phyloP scores from a whole-genome alignment of 345 rosid genomes.

The Camelina sativa region DNA sequence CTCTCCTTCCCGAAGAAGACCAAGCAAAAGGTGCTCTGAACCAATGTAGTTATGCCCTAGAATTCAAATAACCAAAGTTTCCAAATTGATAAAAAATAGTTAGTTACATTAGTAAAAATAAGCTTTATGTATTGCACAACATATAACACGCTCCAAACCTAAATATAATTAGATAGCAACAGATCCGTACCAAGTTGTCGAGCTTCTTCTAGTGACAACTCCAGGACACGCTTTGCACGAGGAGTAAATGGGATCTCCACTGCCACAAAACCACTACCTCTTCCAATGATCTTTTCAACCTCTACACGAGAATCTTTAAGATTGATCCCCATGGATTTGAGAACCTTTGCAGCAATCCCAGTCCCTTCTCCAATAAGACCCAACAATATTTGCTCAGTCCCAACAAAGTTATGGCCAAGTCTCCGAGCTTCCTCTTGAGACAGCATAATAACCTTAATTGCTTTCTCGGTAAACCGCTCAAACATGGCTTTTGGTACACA shows the following conservation, averaged over 20 bases:
- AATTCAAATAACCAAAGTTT: conserved; percentile 29
- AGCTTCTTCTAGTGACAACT: conserved; percentile 93
- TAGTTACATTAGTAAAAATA: background rate
- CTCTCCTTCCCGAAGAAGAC: conserved; percentile 97
- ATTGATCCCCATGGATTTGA: conserved; percentile 95
- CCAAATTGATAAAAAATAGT: conserved; percentile 8
- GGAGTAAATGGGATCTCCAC: conserved; percentile 98
- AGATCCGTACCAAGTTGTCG: conserved; percentile 74
- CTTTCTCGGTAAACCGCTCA: conserved; percentile 94
- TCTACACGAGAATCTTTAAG: conserved; percentile 94
- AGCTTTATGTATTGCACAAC: background rate
- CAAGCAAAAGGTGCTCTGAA: conserved; percentile 96
- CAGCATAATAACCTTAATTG: conserved; percentile 95
- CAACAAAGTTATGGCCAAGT: conserved; percentile 97
- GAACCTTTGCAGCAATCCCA: conserved; percentile 95
- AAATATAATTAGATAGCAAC: background rate
- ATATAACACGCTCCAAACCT: conserved; percentile 14
- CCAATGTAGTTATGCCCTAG: conserved; percentile 98
- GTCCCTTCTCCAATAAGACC: conserved; percentile 97
- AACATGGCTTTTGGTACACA: conserved; percentile 77
- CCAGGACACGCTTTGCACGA: conserved; percentile 95
- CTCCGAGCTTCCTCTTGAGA: conserved; percentile 97
- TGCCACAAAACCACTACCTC: conserved; percentile 96
- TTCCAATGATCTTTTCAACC: conserved; percentile 96
- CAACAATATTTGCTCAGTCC: conserved; percentile 89